Evolutionary conservation across 2,329 filamentous ascomycete species (phyloP).

Genomic region (Colletotrichum sp.): DNA sequence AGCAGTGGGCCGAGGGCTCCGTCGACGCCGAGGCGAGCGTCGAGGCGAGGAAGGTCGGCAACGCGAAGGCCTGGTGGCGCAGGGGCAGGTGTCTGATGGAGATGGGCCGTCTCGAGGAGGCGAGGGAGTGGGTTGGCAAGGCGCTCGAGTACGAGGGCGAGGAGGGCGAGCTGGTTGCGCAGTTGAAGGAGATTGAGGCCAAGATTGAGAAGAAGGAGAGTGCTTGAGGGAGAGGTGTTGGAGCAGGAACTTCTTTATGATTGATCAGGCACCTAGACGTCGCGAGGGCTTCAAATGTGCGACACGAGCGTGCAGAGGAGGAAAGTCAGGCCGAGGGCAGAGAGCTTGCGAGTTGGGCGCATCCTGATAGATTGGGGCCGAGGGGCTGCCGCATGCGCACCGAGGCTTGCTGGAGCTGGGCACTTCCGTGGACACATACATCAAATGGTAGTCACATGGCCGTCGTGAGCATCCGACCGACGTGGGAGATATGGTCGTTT

Average conservation of each 20-base stretch:
- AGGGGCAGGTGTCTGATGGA: conserved; percentile 84
- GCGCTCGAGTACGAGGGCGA: conserved; percentile 84
- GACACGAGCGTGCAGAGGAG: not conserved
- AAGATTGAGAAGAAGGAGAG: conserved; percentile 44
- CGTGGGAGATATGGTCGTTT: not conserved
- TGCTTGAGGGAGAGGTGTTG: not conserved
- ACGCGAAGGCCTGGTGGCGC: conserved; percentile 95
- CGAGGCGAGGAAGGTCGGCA: conserved; percentile 84
- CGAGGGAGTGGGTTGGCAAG: conserved; percentile 75
- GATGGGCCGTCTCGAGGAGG: conserved; percentile 89
- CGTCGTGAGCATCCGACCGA: not conserved
- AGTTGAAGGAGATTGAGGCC: conserved; percentile 67
- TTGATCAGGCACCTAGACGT: not conserved
- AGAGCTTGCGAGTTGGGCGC: not conserved
- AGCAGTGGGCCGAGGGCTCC: conserved; percentile 84
- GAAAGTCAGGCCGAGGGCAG: not conserved
- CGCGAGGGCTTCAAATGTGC: not conserved
- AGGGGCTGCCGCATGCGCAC: not conserved
- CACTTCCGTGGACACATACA: not conserved
- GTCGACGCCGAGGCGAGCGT: conserved; percentile 88
- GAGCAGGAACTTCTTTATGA: not conserved
- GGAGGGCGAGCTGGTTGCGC: conserved; percentile 65
- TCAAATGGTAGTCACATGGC: not conserved
- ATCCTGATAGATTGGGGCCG: not conserved
- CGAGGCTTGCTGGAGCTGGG: not conserved